Conservation (phyloP, 306 rosid species). For the Erythrophleum fordii region DNA sequence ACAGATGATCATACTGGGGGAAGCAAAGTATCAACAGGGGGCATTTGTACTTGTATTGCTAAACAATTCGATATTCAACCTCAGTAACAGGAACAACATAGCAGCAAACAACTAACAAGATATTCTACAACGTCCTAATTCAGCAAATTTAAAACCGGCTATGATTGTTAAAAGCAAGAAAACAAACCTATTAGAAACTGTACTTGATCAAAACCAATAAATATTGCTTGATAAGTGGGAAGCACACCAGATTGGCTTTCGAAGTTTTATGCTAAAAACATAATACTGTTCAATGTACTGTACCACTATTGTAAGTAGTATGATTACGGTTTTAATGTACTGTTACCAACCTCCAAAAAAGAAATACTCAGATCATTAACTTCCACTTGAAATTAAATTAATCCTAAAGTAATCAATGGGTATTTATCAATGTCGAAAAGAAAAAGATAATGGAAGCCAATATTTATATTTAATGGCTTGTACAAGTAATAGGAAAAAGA, state of each 20-base stretch:
- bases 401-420: not conserved
- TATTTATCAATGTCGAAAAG: slow-evolving; percentile 17
- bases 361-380: not conserved
- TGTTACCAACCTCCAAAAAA: not conserved
- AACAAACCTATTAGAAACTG: not conserved
- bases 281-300: slow-evolving; percentile 8
- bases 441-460: not conserved
- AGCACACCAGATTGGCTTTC: not conserved
- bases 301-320: slow-evolving; percentile 2
- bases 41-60: not conserved
- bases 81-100: not conserved
- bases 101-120: not conserved
- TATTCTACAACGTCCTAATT: slow-evolving; percentile 13
- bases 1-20: slow-evolving; percentile 4
- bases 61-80: not conserved
- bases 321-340: not conserved
- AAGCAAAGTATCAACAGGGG: slow-evolving; percentile 15
- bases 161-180: not conserved
- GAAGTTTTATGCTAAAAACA: not conserved
- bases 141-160: not conserved
- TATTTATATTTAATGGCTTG: not conserved
- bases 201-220: slow-evolving; percentile 17
- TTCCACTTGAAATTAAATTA: slow-evolving; percentile 23
- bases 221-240: not conserved
- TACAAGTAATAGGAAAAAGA: slow-evolving; percentile 7